Percentiles rank a stretch among this genome's conserved stretches.
These are phyloP conservation scores for Recurvomyces mirabilis DNA, from an alignment of 495 filamentous ascomycete species.

Conservation along the genomic window DNA sequence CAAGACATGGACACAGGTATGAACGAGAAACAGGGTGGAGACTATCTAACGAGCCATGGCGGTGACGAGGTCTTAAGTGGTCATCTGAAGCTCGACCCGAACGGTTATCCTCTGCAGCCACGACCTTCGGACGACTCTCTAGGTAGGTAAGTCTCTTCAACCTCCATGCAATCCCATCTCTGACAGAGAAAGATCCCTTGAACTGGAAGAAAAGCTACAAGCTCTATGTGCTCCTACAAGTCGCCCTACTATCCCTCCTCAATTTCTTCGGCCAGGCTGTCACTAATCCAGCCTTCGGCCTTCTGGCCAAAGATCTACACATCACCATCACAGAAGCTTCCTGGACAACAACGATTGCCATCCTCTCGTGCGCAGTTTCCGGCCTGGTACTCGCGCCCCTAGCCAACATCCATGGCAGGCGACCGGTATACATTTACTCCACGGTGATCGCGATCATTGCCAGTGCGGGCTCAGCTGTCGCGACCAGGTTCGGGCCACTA, in stretches of 20 bases:
- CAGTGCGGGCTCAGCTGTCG: constrained; percentile 25
- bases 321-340: constrained; percentile 21
- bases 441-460: constrained; percentile 29
- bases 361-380: constrained; percentile 22
- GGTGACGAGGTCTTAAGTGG: no score
- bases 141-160: not conserved
- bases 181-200: constrained; percentile 15
- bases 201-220: constrained; percentile 1
- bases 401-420: constrained; percentile 28
- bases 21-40: no score
- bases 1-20: no score
- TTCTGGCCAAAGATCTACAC: constrained; percentile 20
- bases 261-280: constrained; percentile 20
- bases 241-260: constrained; percentile 6
- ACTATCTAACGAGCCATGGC: no score
- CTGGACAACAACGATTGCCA: constrained; percentile 21
- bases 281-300: constrained; percentile 25
- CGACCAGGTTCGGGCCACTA: constrained; percentile 25
- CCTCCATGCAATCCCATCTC: constrained; percentile 2
- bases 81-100: constrained; percentile 13
- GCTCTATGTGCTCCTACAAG: constrained; percentile 1
- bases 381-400: constrained; percentile 28
- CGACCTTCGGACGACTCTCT: constrained; percentile 16
- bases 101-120: constrained; percentile 18
- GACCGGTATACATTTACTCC: constrained; percentile 28